Conservation (phyloP, 495 filamentous ascomycete genomes). For the Penicillium lagena region DNA sequence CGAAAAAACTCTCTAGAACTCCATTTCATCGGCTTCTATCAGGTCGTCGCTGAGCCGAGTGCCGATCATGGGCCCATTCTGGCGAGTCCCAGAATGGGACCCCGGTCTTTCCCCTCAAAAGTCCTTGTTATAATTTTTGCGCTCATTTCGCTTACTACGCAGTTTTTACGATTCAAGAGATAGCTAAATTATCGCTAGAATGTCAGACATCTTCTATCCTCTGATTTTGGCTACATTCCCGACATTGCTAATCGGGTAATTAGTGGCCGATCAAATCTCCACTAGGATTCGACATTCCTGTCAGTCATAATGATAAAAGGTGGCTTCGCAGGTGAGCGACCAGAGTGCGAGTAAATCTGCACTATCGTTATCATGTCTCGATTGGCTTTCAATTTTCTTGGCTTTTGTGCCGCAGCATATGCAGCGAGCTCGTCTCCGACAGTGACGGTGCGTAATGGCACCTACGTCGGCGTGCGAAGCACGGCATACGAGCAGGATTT, state of each 20-base stretch:
- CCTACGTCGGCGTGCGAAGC: constrained; percentile 29
- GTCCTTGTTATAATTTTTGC: background rate
- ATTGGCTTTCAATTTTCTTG: constrained; percentile 6
- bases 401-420: constrained; percentile 4
- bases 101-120: constrained; percentile 5
- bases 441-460: constrained; percentile 28
- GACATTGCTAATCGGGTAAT: no score
- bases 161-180: no score
- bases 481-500: constrained; percentile 34
- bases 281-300: no score
- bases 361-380: constrained; percentile 3
- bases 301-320: no score
- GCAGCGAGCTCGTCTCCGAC: constrained; percentile 9
- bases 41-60: background rate
- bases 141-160: no score
- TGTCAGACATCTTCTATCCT: no score
- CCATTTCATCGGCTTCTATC: background rate
- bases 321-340: background rate
- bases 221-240: no score
- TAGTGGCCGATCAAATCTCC: no score
- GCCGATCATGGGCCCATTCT: constrained; percentile 8
- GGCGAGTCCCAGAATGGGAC: constrained; percentile 4
- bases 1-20: background rate
- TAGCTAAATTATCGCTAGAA: no score
- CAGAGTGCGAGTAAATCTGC: background rate